A percentile compares a stretch with the other conserved stretches of the same genome.
phyloP scores from a whole-genome alignment of 2,329 filamentous ascomycete species.

The Ilyonectria mors-panacis region DNA sequence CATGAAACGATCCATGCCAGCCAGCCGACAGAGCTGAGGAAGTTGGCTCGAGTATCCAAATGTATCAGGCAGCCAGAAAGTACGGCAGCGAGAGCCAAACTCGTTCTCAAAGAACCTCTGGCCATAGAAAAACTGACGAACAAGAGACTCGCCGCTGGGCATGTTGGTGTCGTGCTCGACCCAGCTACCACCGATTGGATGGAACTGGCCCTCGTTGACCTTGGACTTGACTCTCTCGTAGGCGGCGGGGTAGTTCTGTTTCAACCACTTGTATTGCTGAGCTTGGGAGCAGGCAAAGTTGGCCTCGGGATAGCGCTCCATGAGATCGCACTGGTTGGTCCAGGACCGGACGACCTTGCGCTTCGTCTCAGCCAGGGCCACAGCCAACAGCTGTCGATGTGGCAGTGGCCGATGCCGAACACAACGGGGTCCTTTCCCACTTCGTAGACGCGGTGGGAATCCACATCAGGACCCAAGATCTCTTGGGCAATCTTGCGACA shows the following conservation, averaged over 20 bases:
- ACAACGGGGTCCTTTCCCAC: constrained; percentile 82
- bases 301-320: constrained; percentile 95
- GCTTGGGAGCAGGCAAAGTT: constrained; percentile 94
- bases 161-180: constrained; percentile 99
- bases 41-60: constrained; percentile 98
- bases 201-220: constrained; percentile 91
- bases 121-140: constrained; percentile 94
- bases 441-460: constrained; percentile 88
- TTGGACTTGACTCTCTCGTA: constrained; percentile 93
- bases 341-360: constrained; percentile 96
- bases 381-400: constrained; percentile 98
- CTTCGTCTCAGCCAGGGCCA: constrained; percentile 99
- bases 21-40: constrained; percentile 91
- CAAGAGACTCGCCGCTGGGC: constrained; percentile 93
- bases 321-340: constrained; percentile 95
- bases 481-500: constrained; percentile 86
- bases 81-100: constrained; percentile 89
- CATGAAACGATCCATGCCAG: constrained; percentile 97
- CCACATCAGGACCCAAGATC: constrained; percentile 85
- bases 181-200: constrained; percentile 97
- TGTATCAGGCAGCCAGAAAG: constrained; percentile 98
- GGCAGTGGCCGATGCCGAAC: constrained; percentile 93
- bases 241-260: constrained; percentile 87
- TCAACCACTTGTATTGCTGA: constrained; percentile 98
- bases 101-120: constrained; percentile 95